Evolutionary conservation across 495 filamentous ascomycete genomes (phyloP).

Genomic region (Pseudevernia furfuracea): DNA sequence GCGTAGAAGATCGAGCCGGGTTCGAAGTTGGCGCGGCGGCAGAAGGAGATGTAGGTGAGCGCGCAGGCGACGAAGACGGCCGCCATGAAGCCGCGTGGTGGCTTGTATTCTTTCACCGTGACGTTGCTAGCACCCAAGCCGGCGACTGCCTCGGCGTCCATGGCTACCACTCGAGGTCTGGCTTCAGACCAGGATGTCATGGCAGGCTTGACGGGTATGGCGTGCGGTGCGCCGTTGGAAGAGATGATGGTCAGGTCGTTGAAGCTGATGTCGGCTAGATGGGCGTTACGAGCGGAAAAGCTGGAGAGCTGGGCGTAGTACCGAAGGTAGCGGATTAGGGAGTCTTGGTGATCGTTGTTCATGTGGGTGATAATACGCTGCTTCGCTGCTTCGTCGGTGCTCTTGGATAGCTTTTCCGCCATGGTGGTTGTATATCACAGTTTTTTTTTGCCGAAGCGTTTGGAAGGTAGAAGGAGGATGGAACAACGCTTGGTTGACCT

Average conservation of each 20-base stretch:
- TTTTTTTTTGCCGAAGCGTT: background rate
- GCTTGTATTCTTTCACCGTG: slow-evolving; percentile 47
- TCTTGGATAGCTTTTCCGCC: slow-evolving; percentile 1
- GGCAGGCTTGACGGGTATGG: slow-evolving; percentile 54
- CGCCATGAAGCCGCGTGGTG: slow-evolving; percentile 36
- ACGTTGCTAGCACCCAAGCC: slow-evolving; percentile 50
- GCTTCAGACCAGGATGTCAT: slow-evolving; percentile 54
- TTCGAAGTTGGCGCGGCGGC: slow-evolving; percentile 43
- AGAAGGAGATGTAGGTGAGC: slow-evolving; percentile 39
- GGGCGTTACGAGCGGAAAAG: slow-evolving; percentile 40
- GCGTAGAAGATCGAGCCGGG: slow-evolving; percentile 34
- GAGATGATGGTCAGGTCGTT: slow-evolving; percentile 45
- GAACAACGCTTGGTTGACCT: background rate
- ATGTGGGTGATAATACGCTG: slow-evolving; percentile 67
- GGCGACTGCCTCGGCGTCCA: slow-evolving; percentile 53
- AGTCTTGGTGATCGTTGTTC: slow-evolving; percentile 66
- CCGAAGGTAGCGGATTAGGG: slow-evolving; percentile 58
- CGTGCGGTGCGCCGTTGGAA: slow-evolving; percentile 41
- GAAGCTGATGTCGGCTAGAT: slow-evolving; percentile 53
- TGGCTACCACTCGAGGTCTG: slow-evolving; percentile 55
- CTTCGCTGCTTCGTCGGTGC: slow-evolving; percentile 36
- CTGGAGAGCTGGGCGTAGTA: slow-evolving; percentile 48
- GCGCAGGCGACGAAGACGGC: slow-evolving; percentile 42
- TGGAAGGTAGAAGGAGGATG: background rate
- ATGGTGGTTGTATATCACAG: background rate